Conservation (phyloP, 805 yeast species). For the Kodamaea jinghongensis region DNA sequence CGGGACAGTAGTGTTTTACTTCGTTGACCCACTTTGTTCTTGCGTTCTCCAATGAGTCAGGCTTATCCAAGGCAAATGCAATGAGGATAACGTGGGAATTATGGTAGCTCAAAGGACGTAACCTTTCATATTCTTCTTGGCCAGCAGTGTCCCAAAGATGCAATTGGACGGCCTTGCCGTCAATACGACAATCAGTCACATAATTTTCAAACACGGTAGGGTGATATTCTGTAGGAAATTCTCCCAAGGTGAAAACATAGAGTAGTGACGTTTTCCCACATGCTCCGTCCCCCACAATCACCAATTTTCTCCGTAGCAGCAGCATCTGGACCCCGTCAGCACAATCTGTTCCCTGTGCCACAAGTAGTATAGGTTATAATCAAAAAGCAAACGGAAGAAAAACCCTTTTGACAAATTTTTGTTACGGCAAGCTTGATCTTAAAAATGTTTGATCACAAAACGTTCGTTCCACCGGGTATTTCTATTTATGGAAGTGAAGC, state of each 20-base stretch:
- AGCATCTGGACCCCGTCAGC: background rate
- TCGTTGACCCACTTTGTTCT: slow-evolving; percentile 85
- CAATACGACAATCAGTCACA: slow-evolving; percentile 91
- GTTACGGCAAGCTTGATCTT: no score
- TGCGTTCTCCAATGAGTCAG: slow-evolving; percentile 83
- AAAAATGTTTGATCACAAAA: no score
- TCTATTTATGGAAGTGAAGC: no score
- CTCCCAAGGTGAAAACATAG: slow-evolving; percentile 90
- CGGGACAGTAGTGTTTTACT: slow-evolving; percentile 76
- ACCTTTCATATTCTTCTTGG: slow-evolving; percentile 89
- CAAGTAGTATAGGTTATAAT: no score
- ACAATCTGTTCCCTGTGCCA: background rate
- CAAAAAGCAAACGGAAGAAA: no score
- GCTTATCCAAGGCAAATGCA: slow-evolving; percentile 82
- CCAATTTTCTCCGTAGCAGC: slow-evolving; percentile 57
- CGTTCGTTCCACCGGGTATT: no score
- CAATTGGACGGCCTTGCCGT: slow-evolving; percentile 84
- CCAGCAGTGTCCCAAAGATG: slow-evolving; percentile 98
- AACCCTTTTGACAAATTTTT: no score
- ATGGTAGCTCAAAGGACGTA: slow-evolving; percentile 83
- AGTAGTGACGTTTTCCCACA: slow-evolving; percentile 89
- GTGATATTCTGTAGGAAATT: slow-evolving; percentile 87
- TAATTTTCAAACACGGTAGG: slow-evolving; percentile 95
- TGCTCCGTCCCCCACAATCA: slow-evolving; percentile 93
- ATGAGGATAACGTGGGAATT: slow-evolving; percentile 83